Evolutionary conservation across 2,329 filamentous ascomycete species (phyloP).

Genomic region (Cryphonectria naterciae): DNA sequence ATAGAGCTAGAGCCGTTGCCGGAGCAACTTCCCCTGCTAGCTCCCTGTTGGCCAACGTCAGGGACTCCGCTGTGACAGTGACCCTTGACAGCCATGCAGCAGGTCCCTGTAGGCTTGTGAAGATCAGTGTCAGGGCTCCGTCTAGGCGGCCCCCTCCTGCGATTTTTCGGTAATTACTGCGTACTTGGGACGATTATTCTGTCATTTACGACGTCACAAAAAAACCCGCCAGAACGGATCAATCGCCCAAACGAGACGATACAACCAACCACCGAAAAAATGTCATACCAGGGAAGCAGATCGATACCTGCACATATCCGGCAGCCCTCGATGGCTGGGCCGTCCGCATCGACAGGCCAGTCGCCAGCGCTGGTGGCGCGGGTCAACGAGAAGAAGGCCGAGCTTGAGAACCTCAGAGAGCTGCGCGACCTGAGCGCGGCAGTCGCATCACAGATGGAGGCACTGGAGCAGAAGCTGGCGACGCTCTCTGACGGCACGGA

Average conservation of each 20-base stretch:
- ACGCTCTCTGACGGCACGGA: constrained; percentile 83
- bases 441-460: constrained; percentile 81
- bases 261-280: constrained; percentile 36
- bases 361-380: constrained; percentile 73
- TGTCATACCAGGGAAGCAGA: constrained; percentile 59
- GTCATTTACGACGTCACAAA: constrained; percentile 8
- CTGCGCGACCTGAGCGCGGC: constrained; percentile 78
- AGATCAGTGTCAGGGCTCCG: not conserved
- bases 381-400: constrained; percentile 84
- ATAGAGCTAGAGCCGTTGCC: constrained; percentile 13
- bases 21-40: not conserved
- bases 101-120: not conserved
- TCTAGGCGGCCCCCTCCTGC: not conserved
- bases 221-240: not conserved
- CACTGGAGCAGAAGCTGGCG: constrained; percentile 74
- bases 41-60: not conserved
- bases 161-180: not conserved
- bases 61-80: not conserved
- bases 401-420: constrained; percentile 78
- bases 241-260: not conserved
- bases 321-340: constrained; percentile 55
- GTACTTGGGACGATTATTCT: not conserved
- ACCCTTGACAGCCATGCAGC: constrained; percentile 6
- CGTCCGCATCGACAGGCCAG: constrained; percentile 57
- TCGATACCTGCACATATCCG: constrained; percentile 66